These are phyloP conservation scores for Cladosporium austrohemisphaericum DNA, from an alignment of 2,329 filamentous ascomycete genomes.

Conservation along the genomic window DNA sequence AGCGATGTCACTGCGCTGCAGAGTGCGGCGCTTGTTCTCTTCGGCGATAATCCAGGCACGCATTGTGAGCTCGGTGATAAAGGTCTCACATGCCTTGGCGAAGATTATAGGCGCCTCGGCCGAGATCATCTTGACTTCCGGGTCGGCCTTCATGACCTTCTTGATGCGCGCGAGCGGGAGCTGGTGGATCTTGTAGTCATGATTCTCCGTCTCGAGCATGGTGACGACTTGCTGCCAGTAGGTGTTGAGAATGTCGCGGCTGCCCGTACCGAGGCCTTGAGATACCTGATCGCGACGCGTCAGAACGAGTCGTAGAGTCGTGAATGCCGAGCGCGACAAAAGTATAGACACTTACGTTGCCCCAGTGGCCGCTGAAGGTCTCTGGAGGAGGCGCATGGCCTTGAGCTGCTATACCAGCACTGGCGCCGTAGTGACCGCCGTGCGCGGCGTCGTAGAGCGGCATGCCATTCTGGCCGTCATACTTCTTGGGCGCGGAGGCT, in stretches of 20 bases:
- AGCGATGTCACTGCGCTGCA: conserved; percentile 94
- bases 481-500: conserved; percentile 38
- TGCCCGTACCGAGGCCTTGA: conserved; percentile 77
- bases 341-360: conserved; percentile 66
- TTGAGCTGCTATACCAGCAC: conserved; percentile 71
- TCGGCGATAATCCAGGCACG: conserved; percentile 99
- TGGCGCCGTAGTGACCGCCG: conserved; percentile 49
- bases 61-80: conserved; percentile 94
- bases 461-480: conserved; percentile 49
- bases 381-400: conserved; percentile 85
- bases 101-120: conserved; percentile 97
- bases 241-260: conserved; percentile 93
- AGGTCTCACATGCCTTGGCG: conserved; percentile 97
- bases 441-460: conserved; percentile 45
- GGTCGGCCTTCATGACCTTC: conserved; percentile 99
- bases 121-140: conserved; percentile 99
- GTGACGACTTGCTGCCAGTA: conserved; percentile 99
- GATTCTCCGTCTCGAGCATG: conserved; percentile 87
- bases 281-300: conserved; percentile 62
- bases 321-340: neutral
- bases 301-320: neutral
- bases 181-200: conserved; percentile 98
- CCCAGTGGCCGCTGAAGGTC: conserved; percentile 90
- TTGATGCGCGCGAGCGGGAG: conserved; percentile 97
- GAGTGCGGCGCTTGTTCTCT: conserved; percentile 93